Conservation (phyloP, 2,329 filamentous ascomycete genomes). For the Akanthomyces uredinophilus region DNA sequence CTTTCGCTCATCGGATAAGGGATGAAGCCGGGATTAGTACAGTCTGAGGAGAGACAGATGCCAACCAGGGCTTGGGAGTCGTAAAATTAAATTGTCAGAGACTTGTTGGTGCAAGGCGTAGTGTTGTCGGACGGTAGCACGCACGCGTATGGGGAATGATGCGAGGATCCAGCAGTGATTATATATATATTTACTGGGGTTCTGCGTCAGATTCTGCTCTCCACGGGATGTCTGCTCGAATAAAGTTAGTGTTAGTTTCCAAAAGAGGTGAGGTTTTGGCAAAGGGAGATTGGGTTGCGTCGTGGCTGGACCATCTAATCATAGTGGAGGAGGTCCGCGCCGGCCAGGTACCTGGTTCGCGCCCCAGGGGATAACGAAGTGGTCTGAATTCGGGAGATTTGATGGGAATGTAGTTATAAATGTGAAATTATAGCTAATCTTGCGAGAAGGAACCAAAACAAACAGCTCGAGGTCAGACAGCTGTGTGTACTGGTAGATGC, state of each 20-base stretch:
- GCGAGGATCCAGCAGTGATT: neutral
- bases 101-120: neutral
- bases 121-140: neutral
- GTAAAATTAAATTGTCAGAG: slow-evolving; percentile 1
- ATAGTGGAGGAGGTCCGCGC: neutral
- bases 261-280: neutral
- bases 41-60: neutral
- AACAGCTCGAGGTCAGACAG: neutral
- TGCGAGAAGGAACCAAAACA: neutral
- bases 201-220: too few species aligned
- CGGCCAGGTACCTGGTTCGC: neutral
- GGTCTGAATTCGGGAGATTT: slow-evolving; percentile 12
- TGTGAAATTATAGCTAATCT: neutral
- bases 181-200: neutral
- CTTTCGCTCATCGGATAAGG: neutral
- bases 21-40: neutral
- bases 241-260: neutral
- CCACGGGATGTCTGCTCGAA: too few species aligned
- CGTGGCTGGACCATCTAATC: neutral
- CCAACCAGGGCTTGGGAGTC: neutral
- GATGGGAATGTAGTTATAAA: neutral
- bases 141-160: neutral
- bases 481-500: neutral
- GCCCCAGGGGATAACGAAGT: neutral
- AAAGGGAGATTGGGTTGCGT: neutral